Conservation (phyloP, 106 monocot species). For the Platanthera guangdongensis region DNA sequence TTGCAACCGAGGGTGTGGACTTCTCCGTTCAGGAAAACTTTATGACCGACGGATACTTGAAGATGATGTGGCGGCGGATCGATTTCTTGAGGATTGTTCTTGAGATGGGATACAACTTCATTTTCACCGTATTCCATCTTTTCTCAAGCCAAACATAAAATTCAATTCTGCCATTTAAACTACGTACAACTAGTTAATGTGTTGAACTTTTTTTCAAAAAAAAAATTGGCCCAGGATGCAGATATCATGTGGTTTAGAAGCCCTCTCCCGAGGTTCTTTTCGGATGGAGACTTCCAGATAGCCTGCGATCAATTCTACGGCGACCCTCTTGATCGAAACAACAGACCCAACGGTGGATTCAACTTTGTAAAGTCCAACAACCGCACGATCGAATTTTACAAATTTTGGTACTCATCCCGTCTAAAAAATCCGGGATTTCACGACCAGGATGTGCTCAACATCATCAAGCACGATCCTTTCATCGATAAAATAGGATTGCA, state of each 20-base stretch:
- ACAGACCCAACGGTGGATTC: constrained; percentile 25
- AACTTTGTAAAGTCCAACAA: constrained; percentile 28
- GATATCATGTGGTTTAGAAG: constrained; percentile 24
- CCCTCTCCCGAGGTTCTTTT: constrained; percentile 16
- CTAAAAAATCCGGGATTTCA: constrained; percentile 12
- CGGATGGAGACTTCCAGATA: constrained; percentile 27
- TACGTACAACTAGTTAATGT: neutral
- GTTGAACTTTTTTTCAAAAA: neutral
- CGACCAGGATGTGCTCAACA: constrained; percentile 27
- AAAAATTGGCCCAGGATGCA: constrained; percentile 14
- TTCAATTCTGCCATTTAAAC: neutral
- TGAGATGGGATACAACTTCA: constrained; percentile 63
- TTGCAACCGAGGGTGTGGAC: constrained; percentile 39
- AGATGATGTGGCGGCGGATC: constrained; percentile 71
- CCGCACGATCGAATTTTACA: constrained; percentile 22
- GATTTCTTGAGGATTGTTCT: constrained; percentile 51
- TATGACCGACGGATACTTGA: constrained; percentile 54
- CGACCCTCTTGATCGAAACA: constrained; percentile 9
- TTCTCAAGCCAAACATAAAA: no score
- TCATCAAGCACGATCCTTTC: constrained; percentile 22
- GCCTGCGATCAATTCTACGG: constrained; percentile 23
- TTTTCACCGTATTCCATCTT: constrained; percentile 47
- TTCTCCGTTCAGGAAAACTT: constrained; percentile 57
- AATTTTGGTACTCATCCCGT: constrained; percentile 19
- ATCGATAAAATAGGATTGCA: constrained; percentile 11